These are phyloP conservation scores for Helotiales sp. DNA, from an alignment of 2,329 filamentous ascomycete genomes.

Conservation along the genomic window DNA sequence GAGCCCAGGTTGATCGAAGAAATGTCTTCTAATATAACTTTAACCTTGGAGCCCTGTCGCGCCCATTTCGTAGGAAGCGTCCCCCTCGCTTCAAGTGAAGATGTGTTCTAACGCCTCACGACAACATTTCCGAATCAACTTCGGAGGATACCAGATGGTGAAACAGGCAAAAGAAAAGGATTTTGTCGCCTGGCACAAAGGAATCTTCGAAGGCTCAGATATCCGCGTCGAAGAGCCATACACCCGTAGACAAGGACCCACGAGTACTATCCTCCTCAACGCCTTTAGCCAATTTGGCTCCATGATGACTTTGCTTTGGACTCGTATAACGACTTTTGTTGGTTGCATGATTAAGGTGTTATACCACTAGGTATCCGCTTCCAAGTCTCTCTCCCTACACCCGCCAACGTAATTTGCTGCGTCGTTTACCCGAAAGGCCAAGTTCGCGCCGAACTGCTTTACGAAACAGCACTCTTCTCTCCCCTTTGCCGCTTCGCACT, in stretches of 20 bases:
- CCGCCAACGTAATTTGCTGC: slow-evolving; percentile 33
- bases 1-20: not conserved
- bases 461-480: slow-evolving; percentile 38
- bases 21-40: not conserved
- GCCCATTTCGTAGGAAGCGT: slow-evolving; percentile 46
- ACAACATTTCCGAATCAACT: slow-evolving; percentile 43
- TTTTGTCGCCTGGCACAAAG: slow-evolving; percentile 45
- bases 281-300: slow-evolving; percentile 9
- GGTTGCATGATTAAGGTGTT: slow-evolving; percentile 31
- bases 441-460: slow-evolving; percentile 38
- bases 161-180: slow-evolving; percentile 45
- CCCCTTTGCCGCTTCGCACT: slow-evolving; percentile 24
- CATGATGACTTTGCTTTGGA: slow-evolving; percentile 40
- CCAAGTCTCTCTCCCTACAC: slow-evolving; percentile 44
- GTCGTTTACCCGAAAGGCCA: slow-evolving; percentile 34
- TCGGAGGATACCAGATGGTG: slow-evolving; percentile 49
- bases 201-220: slow-evolving; percentile 38
- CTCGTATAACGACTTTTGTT: slow-evolving; percentile 40
- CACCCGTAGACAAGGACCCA: slow-evolving; percentile 13
- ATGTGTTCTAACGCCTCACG: slow-evolving; percentile 43
- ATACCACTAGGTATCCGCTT: slow-evolving; percentile 41
- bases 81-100: slow-evolving; percentile 42
- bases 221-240: slow-evolving; percentile 14
- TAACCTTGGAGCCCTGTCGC: not conserved
- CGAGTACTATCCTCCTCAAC: not conserved